These are phyloP conservation scores for Moricandia arvensis DNA, from an alignment of 345 rosid species.

Conservation along the genomic window DNA sequence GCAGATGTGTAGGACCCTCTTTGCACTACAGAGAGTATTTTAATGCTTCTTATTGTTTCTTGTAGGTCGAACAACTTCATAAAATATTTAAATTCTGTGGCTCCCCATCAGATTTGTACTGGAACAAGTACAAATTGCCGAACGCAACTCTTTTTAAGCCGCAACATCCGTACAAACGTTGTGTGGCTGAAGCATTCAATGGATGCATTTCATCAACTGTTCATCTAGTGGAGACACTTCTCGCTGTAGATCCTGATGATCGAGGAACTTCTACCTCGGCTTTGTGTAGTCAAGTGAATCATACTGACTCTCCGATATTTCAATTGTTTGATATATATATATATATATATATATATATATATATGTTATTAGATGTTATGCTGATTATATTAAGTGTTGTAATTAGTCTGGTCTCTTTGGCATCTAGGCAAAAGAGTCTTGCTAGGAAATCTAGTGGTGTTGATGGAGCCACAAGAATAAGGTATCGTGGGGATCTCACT, in stretches of 20 bases:
- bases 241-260: conserved; percentile 69
- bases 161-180: conserved; percentile 64
- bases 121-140: conserved; percentile 79
- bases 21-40: no score
- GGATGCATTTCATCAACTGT: conserved; percentile 62
- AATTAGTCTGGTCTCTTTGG: conserved; percentile 23
- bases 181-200: conserved; percentile 68
- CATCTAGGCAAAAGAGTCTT: conserved; percentile 56
- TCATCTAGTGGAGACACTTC: conserved; percentile 64
- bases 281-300: conserved; percentile 66
- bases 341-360: no score
- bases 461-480: conserved; percentile 55
- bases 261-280: conserved; percentile 74
- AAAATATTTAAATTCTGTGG: conserved; percentile 89
- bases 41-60: conserved; percentile 18
- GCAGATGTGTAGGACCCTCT: no score
- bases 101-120: conserved; percentile 80
- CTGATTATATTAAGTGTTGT: background rate
- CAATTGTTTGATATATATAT: background rate
- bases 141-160: conserved; percentile 80
- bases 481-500: conserved; percentile 50
- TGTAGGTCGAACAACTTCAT: conserved; percentile 87
- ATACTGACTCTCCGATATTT: background rate
- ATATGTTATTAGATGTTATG: no score
- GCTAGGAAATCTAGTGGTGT: conserved; percentile 48